Evolutionary conservation across 805 yeast species (phyloP).

Genomic region (Ogataea wickerhamii): DNA sequence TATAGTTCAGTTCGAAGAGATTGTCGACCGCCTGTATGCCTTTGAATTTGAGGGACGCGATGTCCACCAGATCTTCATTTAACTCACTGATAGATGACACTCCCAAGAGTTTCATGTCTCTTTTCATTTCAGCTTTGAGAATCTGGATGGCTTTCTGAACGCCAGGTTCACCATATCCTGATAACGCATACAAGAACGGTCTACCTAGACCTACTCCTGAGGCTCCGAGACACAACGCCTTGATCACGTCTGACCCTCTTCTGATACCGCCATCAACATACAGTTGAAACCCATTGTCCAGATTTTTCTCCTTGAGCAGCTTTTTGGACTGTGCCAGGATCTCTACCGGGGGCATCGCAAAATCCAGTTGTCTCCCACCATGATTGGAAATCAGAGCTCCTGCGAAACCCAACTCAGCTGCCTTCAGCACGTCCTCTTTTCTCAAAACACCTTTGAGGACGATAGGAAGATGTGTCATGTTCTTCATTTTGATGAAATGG

Average conservation of each 20-base stretch:
- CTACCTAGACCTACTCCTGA: conserved; percentile 65
- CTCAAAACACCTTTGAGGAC: conserved; percentile 62
- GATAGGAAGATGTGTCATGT: conserved; percentile 42
- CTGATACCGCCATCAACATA: conserved; percentile 43
- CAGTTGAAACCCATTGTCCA: conserved; percentile 38
- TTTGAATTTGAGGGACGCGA: conserved; percentile 29
- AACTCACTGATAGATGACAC: conserved; percentile 47
- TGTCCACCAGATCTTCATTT: conserved; percentile 39
- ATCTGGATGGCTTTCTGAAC: conserved; percentile 61
- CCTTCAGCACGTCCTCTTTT: conserved; percentile 58
- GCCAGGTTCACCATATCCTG: conserved; percentile 78
- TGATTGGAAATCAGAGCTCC: conserved; percentile 69
- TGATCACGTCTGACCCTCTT: conserved; percentile 41
- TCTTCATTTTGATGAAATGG: conserved; percentile 49
- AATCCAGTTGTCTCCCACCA: conserved; percentile 71
- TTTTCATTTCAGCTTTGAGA: conserved; percentile 55
- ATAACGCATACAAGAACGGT: conserved; percentile 72
- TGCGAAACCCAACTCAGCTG: conserved; percentile 53
- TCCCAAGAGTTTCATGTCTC: conserved; percentile 66
- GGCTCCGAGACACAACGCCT: conserved; percentile 43
- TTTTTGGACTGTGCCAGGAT: conserved; percentile 54
- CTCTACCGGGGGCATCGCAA: conserved; percentile 56
- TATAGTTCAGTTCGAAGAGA: conserved; percentile 53
- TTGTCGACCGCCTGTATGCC: conserved; percentile 43
- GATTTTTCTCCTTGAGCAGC: conserved; percentile 37